These are phyloP conservation scores for Peronospora farinosa DNA, from an alignment of 352 stramenopile genomes.

Conservation along the genomic window DNA sequence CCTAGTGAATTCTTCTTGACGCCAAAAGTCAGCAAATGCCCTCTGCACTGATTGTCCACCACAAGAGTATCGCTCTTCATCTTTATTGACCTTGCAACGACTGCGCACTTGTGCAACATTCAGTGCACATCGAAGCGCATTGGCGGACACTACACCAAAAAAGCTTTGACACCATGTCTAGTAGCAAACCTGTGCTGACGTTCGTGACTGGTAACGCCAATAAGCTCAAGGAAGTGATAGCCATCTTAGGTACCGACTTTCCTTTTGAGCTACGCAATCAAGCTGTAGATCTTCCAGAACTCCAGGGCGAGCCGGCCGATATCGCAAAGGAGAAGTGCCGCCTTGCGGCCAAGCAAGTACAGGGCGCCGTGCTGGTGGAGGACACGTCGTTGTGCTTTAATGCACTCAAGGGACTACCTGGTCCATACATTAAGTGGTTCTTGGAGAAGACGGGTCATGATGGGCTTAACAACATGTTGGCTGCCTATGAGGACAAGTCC, in stretches of 20 bases:
- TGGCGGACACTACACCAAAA: not conserved
- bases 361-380: slow-evolving; percentile 91
- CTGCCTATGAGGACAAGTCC: slow-evolving; percentile 91
- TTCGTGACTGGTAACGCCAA: slow-evolving; percentile 86
- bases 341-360: slow-evolving; percentile 79
- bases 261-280: slow-evolving; percentile 90
- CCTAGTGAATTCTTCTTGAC: slow-evolving; percentile 91
- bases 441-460: slow-evolving; percentile 91
- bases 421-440: slow-evolving; percentile 99
- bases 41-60: slow-evolving; percentile 80
- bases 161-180: slow-evolving; percentile 18
- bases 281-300: slow-evolving; percentile 94
- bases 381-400: slow-evolving; percentile 97
- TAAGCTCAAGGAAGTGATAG: slow-evolving; percentile 76
- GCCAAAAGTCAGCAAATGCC: slow-evolving; percentile 84
- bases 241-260: slow-evolving; percentile 81
- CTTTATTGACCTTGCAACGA: not conserved
- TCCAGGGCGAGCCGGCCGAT: slow-evolving; percentile 94
- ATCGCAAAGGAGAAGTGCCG: slow-evolving; percentile 93
- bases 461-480: slow-evolving; percentile 92
- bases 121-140: slow-evolving; percentile 8
- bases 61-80: slow-evolving; percentile 77
- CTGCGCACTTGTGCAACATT: slow-evolving; percentile 15
- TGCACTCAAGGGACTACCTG: slow-evolving; percentile 89
- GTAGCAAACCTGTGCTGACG: slow-evolving; percentile 48